These are phyloP conservation scores for Bullera alba DNA, from an alignment of 768 basidiomycete genomes.

Conservation along the genomic window DNA sequence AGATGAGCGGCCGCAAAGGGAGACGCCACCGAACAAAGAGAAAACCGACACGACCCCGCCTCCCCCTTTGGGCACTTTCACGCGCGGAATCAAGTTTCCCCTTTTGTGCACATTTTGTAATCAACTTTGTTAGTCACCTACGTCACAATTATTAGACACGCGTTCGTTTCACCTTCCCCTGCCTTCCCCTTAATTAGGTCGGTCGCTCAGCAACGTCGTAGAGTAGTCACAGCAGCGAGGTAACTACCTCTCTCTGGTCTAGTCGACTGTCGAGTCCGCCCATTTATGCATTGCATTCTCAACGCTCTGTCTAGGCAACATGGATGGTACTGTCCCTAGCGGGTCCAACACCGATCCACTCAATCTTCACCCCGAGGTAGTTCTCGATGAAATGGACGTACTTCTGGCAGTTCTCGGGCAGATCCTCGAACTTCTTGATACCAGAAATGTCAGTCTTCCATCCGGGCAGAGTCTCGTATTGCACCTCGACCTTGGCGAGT, in stretches of 20 bases:
- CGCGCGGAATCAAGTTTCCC: too few relatives aligned
- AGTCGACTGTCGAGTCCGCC: not conserved
- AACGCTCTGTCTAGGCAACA: not conserved
- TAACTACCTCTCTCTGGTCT: too few relatives aligned
- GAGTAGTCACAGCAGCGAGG: not conserved
- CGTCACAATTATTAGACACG: too few relatives aligned
- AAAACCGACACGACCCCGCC: too few relatives aligned
- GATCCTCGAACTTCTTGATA: constrained; percentile 58
- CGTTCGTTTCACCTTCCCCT: too few relatives aligned
- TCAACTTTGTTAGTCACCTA: too few relatives aligned
- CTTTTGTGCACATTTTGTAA: too few relatives aligned
- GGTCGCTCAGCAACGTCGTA: not conserved
- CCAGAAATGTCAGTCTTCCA: constrained; percentile 76
- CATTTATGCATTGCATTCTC: constrained; percentile 2
- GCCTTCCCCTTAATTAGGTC: too few relatives aligned
- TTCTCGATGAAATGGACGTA: constrained; percentile 84
- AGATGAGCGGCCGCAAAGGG: too few relatives aligned
- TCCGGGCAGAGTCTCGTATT: constrained; percentile 81
- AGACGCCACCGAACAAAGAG: too few relatives aligned
- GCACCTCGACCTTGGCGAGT: constrained; percentile 70
- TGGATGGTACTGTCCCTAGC: constrained; percentile 53
- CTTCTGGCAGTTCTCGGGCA: constrained; percentile 76
- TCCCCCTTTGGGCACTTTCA: too few relatives aligned
- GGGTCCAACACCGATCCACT: constrained; percentile 92
- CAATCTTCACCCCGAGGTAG: constrained; percentile 63